Conservation (phyloP, 176 grass and related monocot genomes). For the Lolium rigidum region DNA sequence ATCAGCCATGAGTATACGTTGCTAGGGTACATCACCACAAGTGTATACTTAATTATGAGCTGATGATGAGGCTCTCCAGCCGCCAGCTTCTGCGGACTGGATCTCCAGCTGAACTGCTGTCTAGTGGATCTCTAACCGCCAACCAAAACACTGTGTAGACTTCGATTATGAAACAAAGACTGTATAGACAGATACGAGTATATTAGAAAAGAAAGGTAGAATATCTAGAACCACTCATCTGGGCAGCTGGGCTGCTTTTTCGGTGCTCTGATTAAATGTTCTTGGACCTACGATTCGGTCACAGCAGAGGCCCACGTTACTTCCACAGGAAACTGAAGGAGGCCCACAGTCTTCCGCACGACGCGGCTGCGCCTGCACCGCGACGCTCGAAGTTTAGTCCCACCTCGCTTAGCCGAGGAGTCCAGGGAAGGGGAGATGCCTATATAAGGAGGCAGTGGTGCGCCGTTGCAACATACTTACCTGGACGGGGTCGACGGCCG, state of each 20-base stretch:
- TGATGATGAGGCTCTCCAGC: background rate
- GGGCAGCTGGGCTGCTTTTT: background rate
- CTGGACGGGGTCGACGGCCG: slow-evolving; percentile 31
- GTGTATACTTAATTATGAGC: background rate
- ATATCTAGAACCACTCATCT: background rate
- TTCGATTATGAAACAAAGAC: background rate
- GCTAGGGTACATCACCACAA: background rate
- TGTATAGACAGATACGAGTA: background rate
- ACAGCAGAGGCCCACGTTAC: background rate
- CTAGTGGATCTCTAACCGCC: background rate
- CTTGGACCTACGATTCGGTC: background rate
- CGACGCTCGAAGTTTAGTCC: background rate
- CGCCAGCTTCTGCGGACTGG: background rate
- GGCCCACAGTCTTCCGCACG: background rate
- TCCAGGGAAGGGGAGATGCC: background rate
- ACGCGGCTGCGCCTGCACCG: background rate
- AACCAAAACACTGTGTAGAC: slow-evolving; percentile 20
- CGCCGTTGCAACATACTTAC: slow-evolving; percentile 25
- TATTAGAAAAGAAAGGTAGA: background rate
- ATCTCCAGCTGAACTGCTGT: no score
- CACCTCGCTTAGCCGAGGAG: background rate
- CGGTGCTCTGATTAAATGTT: slow-evolving; percentile 5
- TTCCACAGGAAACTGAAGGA: background rate
- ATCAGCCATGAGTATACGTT: background rate
- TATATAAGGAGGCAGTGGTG: background rate